Conservation (phyloP, 352 stramenopile species). For the Pythium chondricola region DNA sequence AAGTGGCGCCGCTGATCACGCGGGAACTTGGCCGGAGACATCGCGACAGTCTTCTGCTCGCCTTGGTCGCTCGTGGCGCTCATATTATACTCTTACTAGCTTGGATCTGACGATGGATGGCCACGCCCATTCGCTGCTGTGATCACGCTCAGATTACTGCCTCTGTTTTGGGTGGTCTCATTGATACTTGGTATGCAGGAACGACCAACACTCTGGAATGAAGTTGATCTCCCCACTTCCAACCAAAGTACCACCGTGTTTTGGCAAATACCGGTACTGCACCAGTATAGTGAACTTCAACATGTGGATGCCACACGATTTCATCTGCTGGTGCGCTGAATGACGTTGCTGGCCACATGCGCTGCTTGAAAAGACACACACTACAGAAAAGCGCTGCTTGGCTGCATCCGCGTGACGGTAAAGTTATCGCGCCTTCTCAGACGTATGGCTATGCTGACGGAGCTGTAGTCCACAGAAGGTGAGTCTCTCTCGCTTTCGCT, state of each 20-base stretch:
- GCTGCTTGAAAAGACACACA: no score
- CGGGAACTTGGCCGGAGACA: slow-evolving; percentile 15
- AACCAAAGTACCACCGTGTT: slow-evolving; percentile 21
- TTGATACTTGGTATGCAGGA: slow-evolving; percentile 7
- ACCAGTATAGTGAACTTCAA: slow-evolving; percentile 14
- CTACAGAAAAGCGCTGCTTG: no score
- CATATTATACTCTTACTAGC: neutral
- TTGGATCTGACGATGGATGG: no score
- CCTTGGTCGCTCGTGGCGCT: neutral
- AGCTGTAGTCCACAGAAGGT: no score
- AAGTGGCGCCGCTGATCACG: slow-evolving; percentile 50
- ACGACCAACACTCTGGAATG: slow-evolving; percentile 14
- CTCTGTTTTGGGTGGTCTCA: slow-evolving; percentile 8
- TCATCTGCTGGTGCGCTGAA: neutral
- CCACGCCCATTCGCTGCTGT: no score
- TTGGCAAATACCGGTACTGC: slow-evolving; percentile 3
- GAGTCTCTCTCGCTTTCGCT: no score
- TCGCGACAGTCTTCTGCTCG: slow-evolving; percentile 7
- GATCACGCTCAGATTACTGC: no score
- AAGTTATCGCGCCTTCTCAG: no score
- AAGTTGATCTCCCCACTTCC: slow-evolving; percentile 17
- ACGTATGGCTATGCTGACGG: no score
- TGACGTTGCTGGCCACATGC: no score
- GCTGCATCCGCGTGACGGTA: no score
- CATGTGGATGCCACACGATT: neutral